Percentiles rank a stretch among this genome's conserved stretches.
These are phyloP conservation scores for Hyphodiscus hymeniophilus DNA, from an alignment of 495 filamentous ascomycete genomes.

Conservation along the genomic window DNA sequence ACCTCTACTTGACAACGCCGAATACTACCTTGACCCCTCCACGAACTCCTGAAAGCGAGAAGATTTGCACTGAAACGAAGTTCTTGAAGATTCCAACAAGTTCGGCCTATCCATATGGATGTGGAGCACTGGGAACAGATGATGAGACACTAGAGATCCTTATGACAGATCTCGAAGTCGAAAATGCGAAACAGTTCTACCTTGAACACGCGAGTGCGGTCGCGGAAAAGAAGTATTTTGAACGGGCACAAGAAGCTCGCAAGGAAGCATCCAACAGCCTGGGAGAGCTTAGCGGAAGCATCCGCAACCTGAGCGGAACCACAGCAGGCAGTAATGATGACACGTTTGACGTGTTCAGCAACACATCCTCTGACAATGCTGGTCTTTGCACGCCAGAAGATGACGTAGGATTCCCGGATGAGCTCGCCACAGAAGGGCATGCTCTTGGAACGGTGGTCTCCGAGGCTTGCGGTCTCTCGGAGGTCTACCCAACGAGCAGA, in stretches of 20 bases:
- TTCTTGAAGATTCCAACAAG: constrained; percentile 46
- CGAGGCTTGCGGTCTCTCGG: constrained; percentile 79
- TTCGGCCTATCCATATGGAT: constrained; percentile 9
- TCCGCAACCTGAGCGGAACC: constrained; percentile 9
- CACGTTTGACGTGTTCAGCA: constrained; percentile 70
- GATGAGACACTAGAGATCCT: constrained; percentile 97
- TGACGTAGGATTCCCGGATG: constrained; percentile 54
- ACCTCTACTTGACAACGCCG: constrained; percentile 90
- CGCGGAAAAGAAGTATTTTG: constrained; percentile 69
- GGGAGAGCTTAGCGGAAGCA: constrained; percentile 37
- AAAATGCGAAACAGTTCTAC: constrained; percentile 95
- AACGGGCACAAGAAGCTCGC: constrained; percentile 49
- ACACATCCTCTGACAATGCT: constrained; percentile 61
- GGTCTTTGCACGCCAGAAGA: constrained; percentile 43
- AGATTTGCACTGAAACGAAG: constrained; percentile 56
- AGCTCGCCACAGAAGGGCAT: constrained; percentile 78
- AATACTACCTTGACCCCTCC: constrained; percentile 77
- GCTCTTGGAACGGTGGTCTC: constrained; percentile 89
- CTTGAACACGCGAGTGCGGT: constrained; percentile 85
- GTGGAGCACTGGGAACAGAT: constrained; percentile 26
- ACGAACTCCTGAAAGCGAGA: constrained; percentile 52
- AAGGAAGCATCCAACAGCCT: constrained; percentile 42
- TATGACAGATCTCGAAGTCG: constrained; percentile 94
- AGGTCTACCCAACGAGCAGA: constrained; percentile 75
- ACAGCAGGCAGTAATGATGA: constrained; percentile 37